phyloP scores from a whole-genome alignment of 2,329 filamentous ascomycete genomes.

The Trematosphaeria pertusa region DNA sequence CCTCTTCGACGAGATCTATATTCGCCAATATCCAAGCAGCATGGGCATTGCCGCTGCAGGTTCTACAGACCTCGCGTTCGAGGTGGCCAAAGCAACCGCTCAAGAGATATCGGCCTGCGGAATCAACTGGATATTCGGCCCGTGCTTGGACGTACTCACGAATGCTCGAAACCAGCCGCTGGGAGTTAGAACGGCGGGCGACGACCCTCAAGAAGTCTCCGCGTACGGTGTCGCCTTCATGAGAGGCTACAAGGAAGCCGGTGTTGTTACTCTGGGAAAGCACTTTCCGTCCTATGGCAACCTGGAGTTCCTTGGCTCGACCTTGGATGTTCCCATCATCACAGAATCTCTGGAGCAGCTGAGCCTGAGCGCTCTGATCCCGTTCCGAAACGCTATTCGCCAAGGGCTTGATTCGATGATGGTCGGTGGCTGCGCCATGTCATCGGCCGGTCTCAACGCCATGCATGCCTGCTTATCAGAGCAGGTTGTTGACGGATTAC shows the following conservation, averaged over 20 bases:
- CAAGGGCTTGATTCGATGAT: conserved; percentile 93
- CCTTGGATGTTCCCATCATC: conserved; percentile 91
- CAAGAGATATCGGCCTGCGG: conserved; percentile 92
- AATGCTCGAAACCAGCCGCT: conserved; percentile 91
- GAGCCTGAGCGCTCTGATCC: conserved; percentile 87
- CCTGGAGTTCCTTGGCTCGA: conserved; percentile 89
- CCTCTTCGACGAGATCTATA: conserved; percentile 92
- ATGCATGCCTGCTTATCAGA: conserved; percentile 94
- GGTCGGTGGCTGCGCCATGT: conserved; percentile 92
- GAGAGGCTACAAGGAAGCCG: conserved; percentile 90
- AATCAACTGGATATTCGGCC: conserved; percentile 94
- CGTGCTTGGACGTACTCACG: conserved; percentile 90
- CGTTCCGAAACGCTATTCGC: conserved; percentile 87
- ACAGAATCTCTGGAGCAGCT: conserved; percentile 93
- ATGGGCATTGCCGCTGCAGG: conserved; percentile 97
- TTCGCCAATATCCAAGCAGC: conserved; percentile 94
- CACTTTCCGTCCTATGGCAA: conserved; percentile 98
- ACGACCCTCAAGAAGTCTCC: conserved; percentile 94
- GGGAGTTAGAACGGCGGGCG: conserved; percentile 86
- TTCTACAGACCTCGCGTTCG: conserved; percentile 82
- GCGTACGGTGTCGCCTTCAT: conserved; percentile 90
- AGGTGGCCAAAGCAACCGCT: conserved; percentile 90
- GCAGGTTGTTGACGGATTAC: conserved; percentile 87
- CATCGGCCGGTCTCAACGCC: conserved; percentile 88
- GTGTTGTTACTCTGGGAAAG: conserved; percentile 88